phyloP scores from a whole-genome alignment of 805 yeast species.

The Vanderwaltozyma verrucispora region DNA sequence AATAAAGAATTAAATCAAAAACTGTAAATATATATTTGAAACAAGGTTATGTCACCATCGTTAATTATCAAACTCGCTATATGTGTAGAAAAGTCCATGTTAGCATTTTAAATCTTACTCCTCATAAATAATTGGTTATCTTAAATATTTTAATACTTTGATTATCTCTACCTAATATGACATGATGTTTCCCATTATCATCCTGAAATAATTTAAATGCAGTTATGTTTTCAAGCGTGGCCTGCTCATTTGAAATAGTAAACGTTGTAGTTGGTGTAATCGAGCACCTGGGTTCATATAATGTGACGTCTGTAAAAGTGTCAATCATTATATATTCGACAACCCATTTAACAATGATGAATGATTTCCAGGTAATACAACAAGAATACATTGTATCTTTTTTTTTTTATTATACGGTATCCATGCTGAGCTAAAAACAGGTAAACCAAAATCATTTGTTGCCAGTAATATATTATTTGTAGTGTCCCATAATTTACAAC shows the following conservation, averaged over 20 bases:
- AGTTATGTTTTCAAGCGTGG: background rate
- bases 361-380: background rate
- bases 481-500: conserved; percentile 19
- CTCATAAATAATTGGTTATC: background rate
- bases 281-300: background rate
- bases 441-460: conserved; percentile 10
- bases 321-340: background rate
- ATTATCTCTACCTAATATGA: background rate
- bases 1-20: background rate
- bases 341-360: background rate
- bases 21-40: no score
- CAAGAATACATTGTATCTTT: background rate
- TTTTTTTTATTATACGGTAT: background rate
- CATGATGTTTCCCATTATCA: background rate
- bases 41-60: no score
- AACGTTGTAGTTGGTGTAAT: background rate
- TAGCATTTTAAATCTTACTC: background rate
- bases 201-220: background rate
- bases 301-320: background rate
- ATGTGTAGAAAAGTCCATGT: background rate
- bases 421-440: conserved; percentile 15
- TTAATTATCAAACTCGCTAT: background rate
- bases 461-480: conserved; percentile 6
- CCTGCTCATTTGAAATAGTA: background rate
- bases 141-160: background rate